Evolutionary conservation across 2,329 filamentous ascomycete species (phyloP), one percentile per base, ranked within the genome.

Genomic region (Apiospora arundinis): DNA sequence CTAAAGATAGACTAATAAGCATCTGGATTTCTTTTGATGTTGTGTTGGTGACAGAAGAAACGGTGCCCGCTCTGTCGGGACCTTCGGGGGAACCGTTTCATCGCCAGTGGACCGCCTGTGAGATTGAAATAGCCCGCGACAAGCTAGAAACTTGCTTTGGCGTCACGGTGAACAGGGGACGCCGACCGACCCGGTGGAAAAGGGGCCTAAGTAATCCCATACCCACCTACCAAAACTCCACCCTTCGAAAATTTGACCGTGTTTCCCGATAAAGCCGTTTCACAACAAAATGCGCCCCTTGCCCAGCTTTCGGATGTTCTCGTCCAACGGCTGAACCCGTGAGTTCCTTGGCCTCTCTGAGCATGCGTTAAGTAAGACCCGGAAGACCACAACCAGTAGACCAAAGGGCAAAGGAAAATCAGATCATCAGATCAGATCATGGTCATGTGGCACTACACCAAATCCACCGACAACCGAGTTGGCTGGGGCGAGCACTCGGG

Each of bases 401-500:
- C 42, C 42, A 45, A 14, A 2, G 42, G 42, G 2, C 12, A 45
- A 4, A 16, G 42, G 42, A 45, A 45, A 45, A 45, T 45, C 42
- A 45, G 42, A 45, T 18, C 42, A 45, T 45, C 14, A 45, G 42
- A 45, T 18, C 42, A 45, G 12, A 45, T 12, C 28, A 23, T 40
- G 32, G 18, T 12, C 23, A 46, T 63, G 68, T 69, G 68, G 68
- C 68, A 56, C 18, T 69, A 69, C 52, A 45, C 32, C 68, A 63
- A 45, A 65, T 11, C 68, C 42, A 60, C 48, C 6, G 49, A 63
- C 32, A 69, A 69, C 44, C 68, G 68, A 3, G 23, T 44, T 23
- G 21, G 68, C 32, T 69, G 32, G 48, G 68, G 68, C 16, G 32
- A 69, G 49, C 68, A 65, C 42, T 60, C 68, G 11, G 68, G 68